Evolutionary conservation across 164 flowering plant species (phyloP).

Genomic region (Annona squamosa): DNA sequence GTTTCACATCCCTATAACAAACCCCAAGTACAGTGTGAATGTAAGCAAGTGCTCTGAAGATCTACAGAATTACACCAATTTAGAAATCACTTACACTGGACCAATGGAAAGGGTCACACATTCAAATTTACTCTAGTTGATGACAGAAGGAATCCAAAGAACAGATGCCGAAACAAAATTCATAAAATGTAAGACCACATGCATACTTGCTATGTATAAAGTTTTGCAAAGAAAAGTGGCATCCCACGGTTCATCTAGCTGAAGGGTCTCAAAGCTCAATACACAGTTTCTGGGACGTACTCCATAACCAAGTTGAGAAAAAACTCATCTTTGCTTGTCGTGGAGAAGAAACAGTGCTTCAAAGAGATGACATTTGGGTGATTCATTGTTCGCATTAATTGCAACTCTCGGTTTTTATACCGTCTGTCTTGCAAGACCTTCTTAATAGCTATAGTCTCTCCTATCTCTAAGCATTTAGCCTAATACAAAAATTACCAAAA

Average conservation of each 20-base stretch:
- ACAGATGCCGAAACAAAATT: background rate
- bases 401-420: slow-evolving; percentile 90
- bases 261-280: slow-evolving; percentile 71
- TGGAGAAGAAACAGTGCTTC: slow-evolving; percentile 93
- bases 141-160: background rate
- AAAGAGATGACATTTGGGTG: slow-evolving; percentile 84
- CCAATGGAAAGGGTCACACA: no score
- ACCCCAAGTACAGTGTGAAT: slow-evolving; percentile 59
- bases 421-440: slow-evolving; percentile 92
- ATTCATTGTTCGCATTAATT: slow-evolving; percentile 89
- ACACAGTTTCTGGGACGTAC: slow-evolving; percentile 85
- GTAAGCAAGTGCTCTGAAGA: slow-evolving; percentile 87
- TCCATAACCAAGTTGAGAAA: slow-evolving; percentile 94
- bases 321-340: no score
- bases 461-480: slow-evolving; percentile 96
- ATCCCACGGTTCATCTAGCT: slow-evolving; percentile 72
- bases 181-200: background rate
- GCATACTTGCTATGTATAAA: slow-evolving; percentile 71
- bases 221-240: slow-evolving; percentile 91
- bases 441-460: slow-evolving; percentile 87
- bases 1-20: slow-evolving; percentile 75
- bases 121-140: no score
- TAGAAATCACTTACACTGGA: no score
- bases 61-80: slow-evolving; percentile 29
- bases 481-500: slow-evolving; percentile 9